Percentiles rank a stretch among this genome's conserved stretches.
Conservation (phyloP, 257 asterid species). For the Penstemon eatonii region DNA sequence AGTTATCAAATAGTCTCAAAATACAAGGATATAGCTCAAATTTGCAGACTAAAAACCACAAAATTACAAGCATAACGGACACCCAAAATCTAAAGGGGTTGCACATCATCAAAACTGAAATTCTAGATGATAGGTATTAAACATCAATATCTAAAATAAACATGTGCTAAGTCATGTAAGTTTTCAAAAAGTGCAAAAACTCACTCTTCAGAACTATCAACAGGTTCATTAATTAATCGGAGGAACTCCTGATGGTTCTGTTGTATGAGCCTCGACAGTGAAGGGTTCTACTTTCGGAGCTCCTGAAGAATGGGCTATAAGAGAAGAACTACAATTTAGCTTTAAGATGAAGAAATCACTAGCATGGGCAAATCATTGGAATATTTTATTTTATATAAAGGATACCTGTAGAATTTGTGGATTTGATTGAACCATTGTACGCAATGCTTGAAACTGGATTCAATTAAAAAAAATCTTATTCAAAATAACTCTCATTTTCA, state of each 20-base stretch:
- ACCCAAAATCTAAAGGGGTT: too few species aligned
- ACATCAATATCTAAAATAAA: too few species aligned
- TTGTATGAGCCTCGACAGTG: constrained; percentile 71
- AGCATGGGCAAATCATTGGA: background rate
- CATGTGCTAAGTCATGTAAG: too few species aligned
- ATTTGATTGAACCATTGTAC: constrained; percentile 81
- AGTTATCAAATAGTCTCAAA: too few species aligned
- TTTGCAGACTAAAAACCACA: too few species aligned
- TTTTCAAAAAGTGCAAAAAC: constrained; percentile 15
- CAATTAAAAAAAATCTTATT: constrained; percentile 9
- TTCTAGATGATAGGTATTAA: too few species aligned
- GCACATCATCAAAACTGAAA: too few species aligned
- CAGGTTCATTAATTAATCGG: constrained; percentile 79
- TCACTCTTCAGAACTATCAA: constrained; percentile 84
- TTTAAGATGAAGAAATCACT: constrained; percentile 13
- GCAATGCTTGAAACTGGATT: constrained; percentile 84
- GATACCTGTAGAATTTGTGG: constrained; percentile 89
- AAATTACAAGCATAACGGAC: too few species aligned
- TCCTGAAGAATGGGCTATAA: constrained; percentile 92
- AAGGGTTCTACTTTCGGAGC: constrained; percentile 87
- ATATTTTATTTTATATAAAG: background rate
- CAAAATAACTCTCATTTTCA: background rate
- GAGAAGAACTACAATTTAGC: constrained; percentile 21
- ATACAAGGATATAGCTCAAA: too few species aligned
- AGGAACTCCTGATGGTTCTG: constrained; percentile 91